Evolutionary conservation across 768 basidiomycete species (phyloP), one percentile per base, ranked within the genome.

Genomic region (Amanita inopinata): DNA sequence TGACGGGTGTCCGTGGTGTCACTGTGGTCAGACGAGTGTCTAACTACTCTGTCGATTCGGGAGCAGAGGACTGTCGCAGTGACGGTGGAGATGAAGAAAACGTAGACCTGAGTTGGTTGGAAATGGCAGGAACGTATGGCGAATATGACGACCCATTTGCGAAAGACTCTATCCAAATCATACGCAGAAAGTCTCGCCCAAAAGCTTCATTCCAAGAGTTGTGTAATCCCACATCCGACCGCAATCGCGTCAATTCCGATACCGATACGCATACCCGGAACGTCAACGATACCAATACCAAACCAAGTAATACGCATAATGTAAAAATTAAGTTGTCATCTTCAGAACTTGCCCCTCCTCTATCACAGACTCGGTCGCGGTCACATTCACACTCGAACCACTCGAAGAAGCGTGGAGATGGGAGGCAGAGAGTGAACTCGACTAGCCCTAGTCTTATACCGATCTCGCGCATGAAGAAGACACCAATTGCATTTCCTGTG

Each of bases 131-230:
- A 3, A 15, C 11, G 18, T 43, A 23, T 14, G 42, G 36, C 6
- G 42, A 43, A 2, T 5, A 34, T n/a, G 11, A 32, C 10, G 45
- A 46, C 22, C 45, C 45, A 1, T 46, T 46, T 23, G 45, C 45
- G 25, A 46, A 46, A 40, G 45, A 38, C 4, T 46, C 45, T 18
- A 38, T 46, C 7, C 45, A 46, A 18, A 39, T 46, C 19, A 31
- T 46, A n/a, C 43, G 34, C 34, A 44, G 15, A 9, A 44, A 44
- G 11, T 37, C 43, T 28, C 43, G 34, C 9, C 27, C 34, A 2
- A 44, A 37, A 18, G 27, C 35, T 3, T 5, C 43, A 9, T 44
- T 44, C 12, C 43, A 44, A 20, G n/a, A n/a, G n/a, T 15, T 44
- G 11, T 44, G 37, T n/a, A 35, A 44, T 32, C 41, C 41, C 12